Evolutionary conservation across 2,329 filamentous ascomycete species (phyloP).

Genomic region (Colletotrichum siamense): DNA sequence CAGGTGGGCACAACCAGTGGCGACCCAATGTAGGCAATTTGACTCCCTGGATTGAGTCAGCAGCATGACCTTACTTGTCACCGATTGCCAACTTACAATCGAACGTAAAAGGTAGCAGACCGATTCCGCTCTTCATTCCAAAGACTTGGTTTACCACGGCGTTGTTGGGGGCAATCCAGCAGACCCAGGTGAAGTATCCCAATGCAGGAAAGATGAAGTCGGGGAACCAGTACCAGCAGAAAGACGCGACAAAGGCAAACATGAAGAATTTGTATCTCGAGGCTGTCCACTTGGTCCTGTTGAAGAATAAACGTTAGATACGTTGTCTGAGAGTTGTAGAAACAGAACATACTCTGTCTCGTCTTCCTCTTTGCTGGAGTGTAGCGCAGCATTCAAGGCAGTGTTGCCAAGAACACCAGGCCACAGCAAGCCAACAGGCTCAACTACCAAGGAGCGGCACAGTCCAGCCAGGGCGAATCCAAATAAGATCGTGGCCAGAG

Average conservation of each 20-base stretch:
- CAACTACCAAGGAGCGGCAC: constrained; percentile 46
- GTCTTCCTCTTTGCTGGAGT: constrained; percentile 40
- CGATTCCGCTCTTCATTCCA: constrained; percentile 62
- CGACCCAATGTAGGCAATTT: constrained; percentile 44
- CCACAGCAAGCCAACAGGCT: constrained; percentile 57
- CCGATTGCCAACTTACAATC: constrained; percentile 40
- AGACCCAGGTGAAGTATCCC: constrained; percentile 59
- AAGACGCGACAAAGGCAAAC: constrained; percentile 37
- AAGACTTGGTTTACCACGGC: constrained; percentile 66
- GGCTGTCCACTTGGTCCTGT: constrained; percentile 34
- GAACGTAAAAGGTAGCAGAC: constrained; percentile 66
- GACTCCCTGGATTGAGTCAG: constrained; percentile 22
- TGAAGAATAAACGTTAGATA: no score
- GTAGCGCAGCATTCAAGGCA: constrained; percentile 45
- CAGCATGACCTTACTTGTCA: accelerated
- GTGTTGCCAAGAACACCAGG: constrained; percentile 55
- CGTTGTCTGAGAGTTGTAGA: not conserved
- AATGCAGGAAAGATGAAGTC: constrained; percentile 51
- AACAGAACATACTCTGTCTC: not conserved
- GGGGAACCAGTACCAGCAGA: constrained; percentile 57
- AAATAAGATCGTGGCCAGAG: constrained; percentile 46
- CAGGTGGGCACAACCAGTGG: constrained; percentile 46
- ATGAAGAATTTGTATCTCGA: constrained; percentile 37
- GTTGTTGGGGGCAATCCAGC: constrained; percentile 65
- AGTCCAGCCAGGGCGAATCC: constrained; percentile 56